A percentile compares a stretch with the other conserved stretches of the same genome.
These are phyloP conservation scores for Crithidia expoeki DNA, from an alignment of 208 protist species.

Conservation along the genomic window DNA sequence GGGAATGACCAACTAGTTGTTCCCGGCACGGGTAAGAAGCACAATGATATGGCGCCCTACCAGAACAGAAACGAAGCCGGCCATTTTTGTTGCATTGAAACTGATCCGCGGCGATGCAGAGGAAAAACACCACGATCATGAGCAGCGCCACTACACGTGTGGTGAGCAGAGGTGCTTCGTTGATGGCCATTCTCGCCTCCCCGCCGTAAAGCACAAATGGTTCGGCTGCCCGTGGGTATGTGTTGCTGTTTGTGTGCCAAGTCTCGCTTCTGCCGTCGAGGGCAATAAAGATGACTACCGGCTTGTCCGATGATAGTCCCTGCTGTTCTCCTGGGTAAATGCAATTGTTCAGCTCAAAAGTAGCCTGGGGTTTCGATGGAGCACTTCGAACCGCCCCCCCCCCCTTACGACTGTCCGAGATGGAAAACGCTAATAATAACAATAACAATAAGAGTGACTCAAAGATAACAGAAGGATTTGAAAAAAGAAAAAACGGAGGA, in stretches of 20 bases:
- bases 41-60: constrained; percentile 18
- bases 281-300: no score
- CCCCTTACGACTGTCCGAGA: no score
- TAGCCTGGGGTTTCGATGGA: no score
- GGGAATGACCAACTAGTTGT: neutral
- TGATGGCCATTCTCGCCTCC: constrained; percentile 21
- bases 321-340: no score
- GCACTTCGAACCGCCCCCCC: no score
- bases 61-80: constrained; percentile 15
- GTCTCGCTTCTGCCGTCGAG: no score
- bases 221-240: neutral
- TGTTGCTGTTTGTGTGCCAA: neutral
- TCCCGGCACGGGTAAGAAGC: constrained; percentile 1
- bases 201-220: no score
- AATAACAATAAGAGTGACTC: constrained; percentile 5
- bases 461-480: constrained; percentile 18
- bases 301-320: no score
- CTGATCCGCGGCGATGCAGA: constrained; percentile 39
- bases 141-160: constrained; percentile 30
- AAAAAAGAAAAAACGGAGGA: constrained; percentile 11
- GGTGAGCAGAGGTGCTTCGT: constrained; percentile 48
- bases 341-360: no score
- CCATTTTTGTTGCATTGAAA: constrained; percentile 38
- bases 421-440: neutral
- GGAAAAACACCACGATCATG: constrained; percentile 33